phyloP scores from a whole-genome alignment of 352 stramenopile species.

The Globisporangium spiculum region DNA sequence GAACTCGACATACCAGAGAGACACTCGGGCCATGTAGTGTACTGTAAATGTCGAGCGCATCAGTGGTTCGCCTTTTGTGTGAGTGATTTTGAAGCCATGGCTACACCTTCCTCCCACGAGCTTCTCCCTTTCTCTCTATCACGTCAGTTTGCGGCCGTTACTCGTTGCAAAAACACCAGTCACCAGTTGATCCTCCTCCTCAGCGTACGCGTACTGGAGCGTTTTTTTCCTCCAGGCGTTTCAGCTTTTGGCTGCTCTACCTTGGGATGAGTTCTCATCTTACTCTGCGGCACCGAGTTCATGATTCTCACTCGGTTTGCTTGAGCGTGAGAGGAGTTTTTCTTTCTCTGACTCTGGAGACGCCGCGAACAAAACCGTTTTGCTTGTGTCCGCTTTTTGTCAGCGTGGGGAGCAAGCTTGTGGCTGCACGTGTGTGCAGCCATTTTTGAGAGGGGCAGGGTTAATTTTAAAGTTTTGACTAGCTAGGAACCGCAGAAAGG shows the following conservation, averaged over 20 bases:
- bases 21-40: not conserved
- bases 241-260: not conserved
- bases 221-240: not conserved
- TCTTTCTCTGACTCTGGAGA: not conserved
- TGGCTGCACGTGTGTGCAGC: not conserved
- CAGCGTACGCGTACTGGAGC: not conserved
- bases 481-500: conserved; percentile 2
- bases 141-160: not conserved
- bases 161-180: not conserved
- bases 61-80: not conserved
- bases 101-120: not conserved
- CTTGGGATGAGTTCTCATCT: not conserved
- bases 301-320: not conserved
- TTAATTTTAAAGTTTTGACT: not conserved
- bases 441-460: conserved; percentile 1
- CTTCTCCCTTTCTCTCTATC: not conserved
- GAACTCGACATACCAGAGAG: not conserved
- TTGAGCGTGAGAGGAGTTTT: too few relatives aligned
- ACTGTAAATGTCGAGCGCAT: not conserved
- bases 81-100: not conserved
- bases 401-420: not conserved
- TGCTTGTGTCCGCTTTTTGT: not conserved
- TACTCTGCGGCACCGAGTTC: not conserved
- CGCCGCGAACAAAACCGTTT: not conserved
- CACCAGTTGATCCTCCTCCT: not conserved